Evolutionary conservation across 2,329 filamentous ascomycete genomes (phyloP).

Genomic region (Sclerotiophoma versabilis): DNA sequence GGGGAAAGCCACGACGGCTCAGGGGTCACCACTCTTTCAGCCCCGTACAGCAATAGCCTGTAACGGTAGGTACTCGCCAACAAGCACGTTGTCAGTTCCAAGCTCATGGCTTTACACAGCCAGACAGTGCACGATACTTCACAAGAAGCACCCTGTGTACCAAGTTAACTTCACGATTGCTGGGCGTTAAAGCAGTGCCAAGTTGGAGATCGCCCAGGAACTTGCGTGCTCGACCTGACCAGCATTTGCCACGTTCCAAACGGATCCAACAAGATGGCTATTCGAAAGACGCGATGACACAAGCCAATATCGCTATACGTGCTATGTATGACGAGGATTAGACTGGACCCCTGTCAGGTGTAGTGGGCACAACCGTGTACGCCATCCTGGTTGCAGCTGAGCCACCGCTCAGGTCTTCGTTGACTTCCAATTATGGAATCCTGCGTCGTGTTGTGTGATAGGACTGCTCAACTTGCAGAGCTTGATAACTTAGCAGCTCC

Average conservation of each 20-base stretch:
- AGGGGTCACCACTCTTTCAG: slow-evolving; percentile 36
- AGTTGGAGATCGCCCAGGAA: slow-evolving; percentile 6
- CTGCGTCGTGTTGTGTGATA: slow-evolving; percentile 11
- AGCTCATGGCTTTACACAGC: slow-evolving; percentile 1
- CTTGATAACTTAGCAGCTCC: background rate
- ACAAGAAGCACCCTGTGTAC: slow-evolving; percentile 20
- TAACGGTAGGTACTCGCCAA: slow-evolving; percentile 23
- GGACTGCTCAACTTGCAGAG: slow-evolving; percentile 6
- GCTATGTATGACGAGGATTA: slow-evolving; percentile 39
- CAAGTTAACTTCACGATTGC: slow-evolving; percentile 6
- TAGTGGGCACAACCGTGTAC: slow-evolving; percentile 25
- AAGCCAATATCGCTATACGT: slow-evolving; percentile 37
- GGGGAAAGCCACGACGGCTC: slow-evolving; percentile 38
- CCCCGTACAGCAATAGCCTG: slow-evolving; percentile 28
- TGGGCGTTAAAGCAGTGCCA: slow-evolving; percentile 19
- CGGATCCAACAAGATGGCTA: slow-evolving; percentile 16
- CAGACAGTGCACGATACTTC: slow-evolving; percentile 18
- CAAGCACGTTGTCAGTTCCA: slow-evolving; percentile 7
- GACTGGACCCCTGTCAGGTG: slow-evolving; percentile 29
- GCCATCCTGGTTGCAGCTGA: slow-evolving; percentile 15
- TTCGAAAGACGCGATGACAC: slow-evolving; percentile 33
- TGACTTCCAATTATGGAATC: slow-evolving; percentile 17
- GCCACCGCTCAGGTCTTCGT: slow-evolving; percentile 14
- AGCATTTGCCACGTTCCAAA: slow-evolving; percentile 31
- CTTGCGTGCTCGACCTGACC: slow-evolving; percentile 19